A percentile compares a stretch with the other conserved stretches of the same genome.
These are phyloP conservation scores for Setaria viridis DNA, from an alignment of 202 grass and related monocot genomes.

Conservation along the genomic window DNA sequence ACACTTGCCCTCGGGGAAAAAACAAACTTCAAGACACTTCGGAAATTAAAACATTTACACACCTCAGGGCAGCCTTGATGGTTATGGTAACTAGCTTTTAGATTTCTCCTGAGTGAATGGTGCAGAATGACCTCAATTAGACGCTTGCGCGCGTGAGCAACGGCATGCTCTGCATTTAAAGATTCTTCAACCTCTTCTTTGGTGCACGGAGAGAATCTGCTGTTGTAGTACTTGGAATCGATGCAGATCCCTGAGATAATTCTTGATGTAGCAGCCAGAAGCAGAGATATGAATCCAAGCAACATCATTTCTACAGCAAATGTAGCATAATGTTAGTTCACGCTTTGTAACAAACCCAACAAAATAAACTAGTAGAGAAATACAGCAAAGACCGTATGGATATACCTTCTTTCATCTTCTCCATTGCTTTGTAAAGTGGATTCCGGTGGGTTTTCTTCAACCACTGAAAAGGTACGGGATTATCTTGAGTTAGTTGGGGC, in stretches of 20 bases:
- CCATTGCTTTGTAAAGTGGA: constrained; percentile 87
- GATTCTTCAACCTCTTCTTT: constrained; percentile 71
- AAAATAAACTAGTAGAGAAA: constrained; percentile 17
- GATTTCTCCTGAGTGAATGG: constrained; percentile 62
- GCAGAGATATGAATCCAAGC: constrained; percentile 94
- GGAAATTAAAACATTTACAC: constrained; percentile 21
- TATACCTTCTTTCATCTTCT: constrained; percentile 99
- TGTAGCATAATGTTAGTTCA: neutral
- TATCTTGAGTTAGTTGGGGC: neutral
- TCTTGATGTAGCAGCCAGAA: constrained; percentile 87
- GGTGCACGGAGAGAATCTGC: constrained; percentile 86
- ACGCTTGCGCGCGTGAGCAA: constrained; percentile 36
- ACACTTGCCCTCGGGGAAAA: too few relatives aligned
- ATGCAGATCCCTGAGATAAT: constrained; percentile 93
- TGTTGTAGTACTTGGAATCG: constrained; percentile 79
- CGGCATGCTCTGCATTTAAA: constrained; percentile 41
- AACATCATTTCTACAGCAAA: constrained; percentile 89
- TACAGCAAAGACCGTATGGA: neutral
- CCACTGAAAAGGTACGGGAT: constrained; percentile 63
- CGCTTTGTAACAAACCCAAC: neutral
- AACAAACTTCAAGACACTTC: neutral
- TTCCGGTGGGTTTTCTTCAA: constrained; percentile 91
- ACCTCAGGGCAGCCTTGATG: constrained; percentile 62
- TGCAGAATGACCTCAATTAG: constrained; percentile 62
- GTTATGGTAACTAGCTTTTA: constrained; percentile 49